These are phyloP conservation scores for Platanus orientalis DNA, from an alignment of 164 flowering plant genomes.

Conservation along the genomic window DNA sequence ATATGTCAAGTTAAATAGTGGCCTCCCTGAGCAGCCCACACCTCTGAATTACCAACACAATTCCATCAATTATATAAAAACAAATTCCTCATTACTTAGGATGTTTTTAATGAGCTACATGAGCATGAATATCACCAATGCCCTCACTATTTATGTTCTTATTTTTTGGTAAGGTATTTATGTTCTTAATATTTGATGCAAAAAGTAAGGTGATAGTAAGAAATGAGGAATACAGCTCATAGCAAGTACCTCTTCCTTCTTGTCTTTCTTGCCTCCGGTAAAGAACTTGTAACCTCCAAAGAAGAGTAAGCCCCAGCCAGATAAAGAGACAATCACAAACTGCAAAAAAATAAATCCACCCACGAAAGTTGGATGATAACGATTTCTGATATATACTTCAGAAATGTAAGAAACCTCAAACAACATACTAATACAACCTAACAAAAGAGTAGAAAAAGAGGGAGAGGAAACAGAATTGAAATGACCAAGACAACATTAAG, in stretches of 20 bases:
- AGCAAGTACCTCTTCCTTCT: conserved; percentile 66
- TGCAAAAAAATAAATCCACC: conserved; percentile 36
- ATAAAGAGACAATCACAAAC: conserved; percentile 54
- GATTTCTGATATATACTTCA: not conserved
- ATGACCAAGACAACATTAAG: too few species aligned
- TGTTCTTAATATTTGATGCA: not conserved
- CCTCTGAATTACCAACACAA: not conserved
- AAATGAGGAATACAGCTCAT: not conserved
- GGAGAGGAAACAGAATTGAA: too few species aligned
- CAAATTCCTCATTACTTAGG: not conserved
- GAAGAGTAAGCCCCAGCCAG: conserved; percentile 50
- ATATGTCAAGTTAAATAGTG: too few species aligned
- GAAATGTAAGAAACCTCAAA: not conserved
- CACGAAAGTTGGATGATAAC: not conserved
- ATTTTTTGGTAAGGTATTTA: too few species aligned
- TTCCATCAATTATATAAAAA: not conserved
- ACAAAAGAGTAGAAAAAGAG: too few species aligned
- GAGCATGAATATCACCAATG: not conserved
- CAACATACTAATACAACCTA: not conserved
- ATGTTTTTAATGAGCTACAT: not conserved
- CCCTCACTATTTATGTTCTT: not conserved
- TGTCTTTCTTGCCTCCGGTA: conserved; percentile 42
- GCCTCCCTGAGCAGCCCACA: too few species aligned
- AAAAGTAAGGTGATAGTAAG: not conserved
- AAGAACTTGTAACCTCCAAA: conserved; percentile 53